Evolutionary conservation across 768 basidiomycete genomes (phyloP), one percentile per base, ranked within the genome.

Genomic region (Suillus subaureus): DNA sequence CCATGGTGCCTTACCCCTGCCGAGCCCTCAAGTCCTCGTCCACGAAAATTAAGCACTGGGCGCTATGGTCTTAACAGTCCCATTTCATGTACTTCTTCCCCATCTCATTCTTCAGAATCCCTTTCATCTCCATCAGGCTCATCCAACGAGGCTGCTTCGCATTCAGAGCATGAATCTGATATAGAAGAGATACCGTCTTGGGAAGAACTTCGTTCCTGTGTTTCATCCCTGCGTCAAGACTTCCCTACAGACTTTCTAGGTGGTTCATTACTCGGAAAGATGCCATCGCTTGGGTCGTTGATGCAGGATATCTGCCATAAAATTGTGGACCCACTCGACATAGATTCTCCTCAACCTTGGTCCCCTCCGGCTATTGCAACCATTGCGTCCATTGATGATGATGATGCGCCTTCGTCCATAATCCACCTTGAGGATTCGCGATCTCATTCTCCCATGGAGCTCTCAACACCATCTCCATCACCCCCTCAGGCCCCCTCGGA

Each of bases 41-140:
- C 71, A 16, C 70, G 73, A n/a, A 77, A 72, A 67, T 74, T 80
- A 13, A 74, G 71, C 62, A 82, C 87, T n/a, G 89, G 89, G 13
- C 85, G 89, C 62, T 91, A 88, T 73, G 89, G 89, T 4, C 75
- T 90, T 37, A 81, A 83, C 72, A 72, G 78, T 43, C 71, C 75
- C 42, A 71, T 76, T 43, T 70, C 71, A 16, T 72, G 72, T 57
- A 1, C 55, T 21, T 72, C 75, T 43, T 76, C 77, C 3, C 74
- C 72, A 42, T 75, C 71, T 4, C 64, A 66, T 15, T 75, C 75
- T 6, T 62, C 58, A 18, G 77, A 79, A n/a, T 78, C 79, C n/a
- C 82, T 82, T 5, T 75, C 80, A 1, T 82, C 83, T 6, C 79
- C 82, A 28, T 79, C 78, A 28, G 77, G 76, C 43, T 82, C 82